A percentile compares a stretch with the other conserved stretches of the same genome.
phyloP scores from a whole-genome alignment of 139 green algal species.

The Limnomonas spitsbergensis region DNA sequence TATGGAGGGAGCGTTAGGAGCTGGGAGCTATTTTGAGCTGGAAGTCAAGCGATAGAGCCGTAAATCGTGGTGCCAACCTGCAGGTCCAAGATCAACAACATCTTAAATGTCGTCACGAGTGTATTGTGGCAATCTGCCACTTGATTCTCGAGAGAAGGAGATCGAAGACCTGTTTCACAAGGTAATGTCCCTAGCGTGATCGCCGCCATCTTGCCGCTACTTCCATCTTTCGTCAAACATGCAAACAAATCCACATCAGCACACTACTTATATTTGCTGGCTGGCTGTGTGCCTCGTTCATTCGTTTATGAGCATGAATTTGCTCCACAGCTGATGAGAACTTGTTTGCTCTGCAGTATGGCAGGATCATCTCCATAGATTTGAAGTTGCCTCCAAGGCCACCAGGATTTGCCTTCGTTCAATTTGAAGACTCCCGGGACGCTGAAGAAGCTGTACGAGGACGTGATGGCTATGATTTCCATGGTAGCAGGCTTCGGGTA shows the following conservation, averaged over 20 bases:
- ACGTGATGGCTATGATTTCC: conserved; percentile 88
- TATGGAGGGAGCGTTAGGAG: too few species aligned
- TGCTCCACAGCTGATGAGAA: too few species aligned
- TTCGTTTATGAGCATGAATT: too few species aligned
- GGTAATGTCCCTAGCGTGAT: too few species aligned
- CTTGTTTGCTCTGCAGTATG: conserved; percentile 57
- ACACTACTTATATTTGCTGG: too few species aligned
- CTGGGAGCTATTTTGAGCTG: too few species aligned
- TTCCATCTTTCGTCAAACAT: too few species aligned
- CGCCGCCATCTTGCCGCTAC: not conserved
- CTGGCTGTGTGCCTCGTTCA: too few species aligned
- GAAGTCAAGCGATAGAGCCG: too few species aligned
- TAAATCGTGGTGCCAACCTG: too few species aligned
- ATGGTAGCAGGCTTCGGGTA: conserved; percentile 65
- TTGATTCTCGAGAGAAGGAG: conserved; percentile 83
- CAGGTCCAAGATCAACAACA: too few species aligned
- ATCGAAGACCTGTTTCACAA: conserved; percentile 86
- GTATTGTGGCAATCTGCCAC: conserved; percentile 84
- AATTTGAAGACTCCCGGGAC: conserved; percentile 71
- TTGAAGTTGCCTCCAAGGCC: conserved; percentile 80
- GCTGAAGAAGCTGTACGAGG: conserved; percentile 60
- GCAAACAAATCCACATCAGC: too few species aligned
- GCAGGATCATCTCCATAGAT: conserved; percentile 76
- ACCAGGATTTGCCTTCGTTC: conserved; percentile 84
- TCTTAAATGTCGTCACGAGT: conserved; percentile 29